Evolutionary conservation across 495 filamentous ascomycete species (phyloP).

Genomic region (Lophium mytilinum): DNA sequence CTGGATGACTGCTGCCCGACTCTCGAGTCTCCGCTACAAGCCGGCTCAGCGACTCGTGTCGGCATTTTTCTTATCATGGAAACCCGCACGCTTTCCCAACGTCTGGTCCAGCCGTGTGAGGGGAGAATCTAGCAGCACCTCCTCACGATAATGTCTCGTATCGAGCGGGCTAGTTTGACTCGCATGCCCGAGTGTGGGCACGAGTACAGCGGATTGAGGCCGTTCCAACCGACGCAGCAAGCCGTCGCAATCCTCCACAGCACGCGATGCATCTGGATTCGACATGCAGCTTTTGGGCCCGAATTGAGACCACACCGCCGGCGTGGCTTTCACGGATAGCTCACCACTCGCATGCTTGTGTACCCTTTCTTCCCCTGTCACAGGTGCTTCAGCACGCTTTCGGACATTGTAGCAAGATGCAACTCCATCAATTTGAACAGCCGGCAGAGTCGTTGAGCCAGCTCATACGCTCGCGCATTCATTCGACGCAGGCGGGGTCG

Average conservation of each 20-base stretch:
- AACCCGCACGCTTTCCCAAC: background rate
- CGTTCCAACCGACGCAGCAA: background rate
- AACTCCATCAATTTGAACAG: too few relatives aligned
- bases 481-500: too few relatives aligned
- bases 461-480: too few relatives aligned
- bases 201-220: background rate
- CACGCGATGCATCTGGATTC: background rate
- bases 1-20: conserved; percentile 14
- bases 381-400: too few relatives aligned
- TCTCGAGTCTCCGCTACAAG: conserved; percentile 14
- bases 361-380: too few relatives aligned
- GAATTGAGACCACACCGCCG: background rate
- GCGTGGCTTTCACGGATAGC: background rate
- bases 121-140: too few relatives aligned
- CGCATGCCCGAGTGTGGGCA: too few relatives aligned
- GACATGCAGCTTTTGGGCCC: background rate
- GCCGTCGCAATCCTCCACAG: background rate
- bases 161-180: too few relatives aligned
- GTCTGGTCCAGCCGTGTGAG: too few relatives aligned
- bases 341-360: background rate
- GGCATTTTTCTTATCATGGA: background rate
- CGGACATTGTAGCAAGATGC: too few relatives aligned
- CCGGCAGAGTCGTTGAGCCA: too few relatives aligned
- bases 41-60: background rate
- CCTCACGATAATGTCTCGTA: too few relatives aligned